Conservation (phyloP, 495 filamentous ascomycete species). For the Penicillium diatomitis region DNA sequence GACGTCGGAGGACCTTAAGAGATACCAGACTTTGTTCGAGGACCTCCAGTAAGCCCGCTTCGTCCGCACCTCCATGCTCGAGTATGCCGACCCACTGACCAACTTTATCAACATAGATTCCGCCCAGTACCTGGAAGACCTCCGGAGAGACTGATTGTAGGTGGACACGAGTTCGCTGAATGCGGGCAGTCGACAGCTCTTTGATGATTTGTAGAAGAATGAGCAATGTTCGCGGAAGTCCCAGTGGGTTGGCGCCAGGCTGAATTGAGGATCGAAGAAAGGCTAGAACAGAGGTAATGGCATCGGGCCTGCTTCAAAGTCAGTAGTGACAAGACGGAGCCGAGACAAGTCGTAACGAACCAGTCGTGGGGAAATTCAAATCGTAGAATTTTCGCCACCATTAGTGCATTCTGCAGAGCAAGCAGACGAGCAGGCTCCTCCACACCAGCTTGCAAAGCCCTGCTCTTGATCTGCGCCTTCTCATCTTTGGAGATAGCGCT, state of each 20-base stretch:
- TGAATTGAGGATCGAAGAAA: conserved; percentile 46
- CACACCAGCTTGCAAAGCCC: conserved; percentile 61
- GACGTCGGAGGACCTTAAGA: conserved; percentile 69
- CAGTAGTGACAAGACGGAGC: background rate
- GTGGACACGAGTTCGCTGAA: conserved; percentile 58
- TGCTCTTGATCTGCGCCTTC: conserved; percentile 63
- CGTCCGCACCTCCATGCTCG: conserved; percentile 43
- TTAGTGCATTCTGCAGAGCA: conserved; percentile 77
- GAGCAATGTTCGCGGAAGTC: conserved; percentile 62
- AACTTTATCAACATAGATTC: conserved; percentile 67
- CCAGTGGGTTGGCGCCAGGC: conserved; percentile 36
- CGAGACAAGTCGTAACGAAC: conserved; percentile 20
- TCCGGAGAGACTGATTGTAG: conserved; percentile 71
- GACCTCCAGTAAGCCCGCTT: conserved; percentile 47
- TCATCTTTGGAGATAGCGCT: conserved; percentile 66
- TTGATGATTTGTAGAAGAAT: conserved; percentile 81
- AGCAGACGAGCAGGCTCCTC: conserved; percentile 64
- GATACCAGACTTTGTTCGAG: conserved; percentile 68
- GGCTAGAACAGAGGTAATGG: conserved; percentile 45
- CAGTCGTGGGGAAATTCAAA: conserved; percentile 85
- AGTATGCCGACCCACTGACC: conserved; percentile 60
- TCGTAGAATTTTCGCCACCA: conserved; percentile 77
- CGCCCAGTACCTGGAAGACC: conserved; percentile 64
- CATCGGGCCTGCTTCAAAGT: conserved; percentile 35
- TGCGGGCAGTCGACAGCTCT: conserved; percentile 71